phyloP scores from a whole-genome alignment of 306 rosid genomes.

The Astragalus membranaceus region DNA sequence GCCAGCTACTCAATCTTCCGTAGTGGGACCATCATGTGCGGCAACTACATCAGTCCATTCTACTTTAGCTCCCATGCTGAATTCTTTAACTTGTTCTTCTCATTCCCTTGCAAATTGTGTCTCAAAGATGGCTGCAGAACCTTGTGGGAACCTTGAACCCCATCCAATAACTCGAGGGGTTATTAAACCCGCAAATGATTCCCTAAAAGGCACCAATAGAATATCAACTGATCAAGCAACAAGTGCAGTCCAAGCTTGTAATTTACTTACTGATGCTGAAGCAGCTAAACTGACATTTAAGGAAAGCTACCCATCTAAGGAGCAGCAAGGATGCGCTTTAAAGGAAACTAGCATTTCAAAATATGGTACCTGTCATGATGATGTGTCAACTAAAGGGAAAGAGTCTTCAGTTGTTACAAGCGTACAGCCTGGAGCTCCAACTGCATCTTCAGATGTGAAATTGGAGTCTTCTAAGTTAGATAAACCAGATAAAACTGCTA shows the following conservation, averaged over 20 bases:
- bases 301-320: constrained; percentile 35
- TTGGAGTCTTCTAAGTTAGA: constrained; percentile 47
- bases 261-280: constrained; percentile 29
- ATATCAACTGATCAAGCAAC: constrained; percentile 33
- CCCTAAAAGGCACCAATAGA: constrained; percentile 33
- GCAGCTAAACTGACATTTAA: constrained; percentile 20
- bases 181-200: constrained; percentile 26
- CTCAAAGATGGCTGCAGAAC: constrained; percentile 37
- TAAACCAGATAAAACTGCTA: constrained; percentile 54
- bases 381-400: constrained; percentile 32
- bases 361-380: constrained; percentile 28
- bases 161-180: constrained; percentile 29
- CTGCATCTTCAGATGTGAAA: constrained; percentile 40
- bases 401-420: constrained; percentile 34
- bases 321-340: constrained; percentile 27
- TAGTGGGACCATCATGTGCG: constrained; percentile 63
- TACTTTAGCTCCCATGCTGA: constrained; percentile 67
- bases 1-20: constrained; percentile 70
- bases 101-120: constrained; percentile 33
- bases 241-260: constrained; percentile 30
- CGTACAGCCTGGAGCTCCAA: constrained; percentile 39
- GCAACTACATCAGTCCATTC: constrained; percentile 82
- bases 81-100: neutral
- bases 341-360: constrained; percentile 35
- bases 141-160: constrained; percentile 29